A percentile compares a stretch with the other conserved stretches of the same genome.
Conservation (phyloP, 768 basidiomycete species). For the Panaeolus cyanescens region DNA sequence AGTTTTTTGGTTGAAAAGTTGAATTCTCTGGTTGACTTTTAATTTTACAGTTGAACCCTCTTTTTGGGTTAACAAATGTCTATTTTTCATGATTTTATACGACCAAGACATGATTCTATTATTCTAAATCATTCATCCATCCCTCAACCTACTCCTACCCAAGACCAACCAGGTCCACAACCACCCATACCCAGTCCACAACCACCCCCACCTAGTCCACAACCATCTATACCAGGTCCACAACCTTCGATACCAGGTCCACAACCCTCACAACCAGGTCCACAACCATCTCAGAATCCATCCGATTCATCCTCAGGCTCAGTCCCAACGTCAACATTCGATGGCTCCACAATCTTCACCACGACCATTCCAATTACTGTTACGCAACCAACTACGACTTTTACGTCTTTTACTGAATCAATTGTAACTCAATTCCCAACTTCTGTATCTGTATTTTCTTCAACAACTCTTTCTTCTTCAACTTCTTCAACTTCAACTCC, state of each 20-base stretch:
- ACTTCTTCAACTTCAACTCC: conserved; percentile 23
- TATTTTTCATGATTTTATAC: conserved; percentile 6
- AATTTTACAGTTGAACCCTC: conserved; percentile 7
- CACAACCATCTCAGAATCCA: conserved; percentile 1
- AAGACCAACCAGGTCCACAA: conserved; percentile 4
- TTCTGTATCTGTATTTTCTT: conserved; percentile 17
- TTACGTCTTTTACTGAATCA: conserved; percentile 41
- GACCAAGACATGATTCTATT: background rate
- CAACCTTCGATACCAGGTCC: background rate
- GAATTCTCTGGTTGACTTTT: conserved; percentile 10
- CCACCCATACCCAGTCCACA: background rate
- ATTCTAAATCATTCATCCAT: conserved; percentile 5
- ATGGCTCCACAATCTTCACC: conserved; percentile 27
- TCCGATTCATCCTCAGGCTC: background rate
- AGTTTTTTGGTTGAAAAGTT: conserved; percentile 23
- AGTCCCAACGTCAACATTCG: conserved; percentile 7
- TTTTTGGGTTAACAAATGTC: conserved; percentile 13
- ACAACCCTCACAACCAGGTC: conserved; percentile 2
- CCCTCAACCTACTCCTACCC: background rate
- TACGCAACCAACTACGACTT: conserved; percentile 40
- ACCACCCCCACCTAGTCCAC: background rate
- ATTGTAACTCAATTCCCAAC: conserved; percentile 27
- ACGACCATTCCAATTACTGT: conserved; percentile 39
- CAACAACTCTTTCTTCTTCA: conserved; percentile 18
- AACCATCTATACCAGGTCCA: conserved; percentile 2